A percentile compares a stretch with the other conserved stretches of the same genome.
These are phyloP conservation scores for Bruguiera hainesii DNA, from an alignment of 441 rosid species.

Conservation along the genomic window DNA sequence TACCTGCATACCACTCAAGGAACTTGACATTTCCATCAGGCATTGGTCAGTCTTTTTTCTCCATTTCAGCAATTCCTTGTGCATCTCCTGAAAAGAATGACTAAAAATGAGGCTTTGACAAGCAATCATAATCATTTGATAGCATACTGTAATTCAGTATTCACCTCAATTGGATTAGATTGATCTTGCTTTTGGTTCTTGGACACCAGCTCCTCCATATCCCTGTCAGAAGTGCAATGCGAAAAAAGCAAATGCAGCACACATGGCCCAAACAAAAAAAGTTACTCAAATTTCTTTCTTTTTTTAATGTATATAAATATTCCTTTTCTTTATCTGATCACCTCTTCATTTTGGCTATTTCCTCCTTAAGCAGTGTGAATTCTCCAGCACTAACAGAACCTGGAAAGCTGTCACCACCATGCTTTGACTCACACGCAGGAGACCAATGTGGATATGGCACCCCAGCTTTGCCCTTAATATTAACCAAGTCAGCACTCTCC, in stretches of 20 bases:
- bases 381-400: conserved; percentile 44
- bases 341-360: conserved; percentile 72
- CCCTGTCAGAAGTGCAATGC: conserved; percentile 34
- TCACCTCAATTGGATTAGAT: conserved; percentile 56
- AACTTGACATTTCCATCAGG: conserved; percentile 54
- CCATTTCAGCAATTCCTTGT: conserved; percentile 57
- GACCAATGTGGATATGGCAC: conserved; percentile 49
- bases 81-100: conserved; percentile 41
- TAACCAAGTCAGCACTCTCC: conserved; percentile 67
- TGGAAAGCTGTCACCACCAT: conserved; percentile 32
- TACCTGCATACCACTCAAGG: conserved; percentile 76
- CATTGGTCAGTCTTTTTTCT: conserved; percentile 57
- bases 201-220: conserved; percentile 43
- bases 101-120: conserved; percentile 18
- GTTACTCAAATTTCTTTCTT: background rate
- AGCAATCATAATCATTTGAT: conserved; percentile 5
- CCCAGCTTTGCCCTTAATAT: conserved; percentile 60
- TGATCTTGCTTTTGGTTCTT: conserved; percentile 48
- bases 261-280: conserved; percentile 3
- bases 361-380: conserved; percentile 54
- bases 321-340: conserved; percentile 16
- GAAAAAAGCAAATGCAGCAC: background rate
- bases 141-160: conserved; percentile 15
- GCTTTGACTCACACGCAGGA: conserved; percentile 60
- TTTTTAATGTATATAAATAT: background rate